Evolutionary conservation across 495 filamentous ascomycete species (phyloP), one percentile per base, ranked within the genome.

Genomic region (Endocarpon pusillum): DNA sequence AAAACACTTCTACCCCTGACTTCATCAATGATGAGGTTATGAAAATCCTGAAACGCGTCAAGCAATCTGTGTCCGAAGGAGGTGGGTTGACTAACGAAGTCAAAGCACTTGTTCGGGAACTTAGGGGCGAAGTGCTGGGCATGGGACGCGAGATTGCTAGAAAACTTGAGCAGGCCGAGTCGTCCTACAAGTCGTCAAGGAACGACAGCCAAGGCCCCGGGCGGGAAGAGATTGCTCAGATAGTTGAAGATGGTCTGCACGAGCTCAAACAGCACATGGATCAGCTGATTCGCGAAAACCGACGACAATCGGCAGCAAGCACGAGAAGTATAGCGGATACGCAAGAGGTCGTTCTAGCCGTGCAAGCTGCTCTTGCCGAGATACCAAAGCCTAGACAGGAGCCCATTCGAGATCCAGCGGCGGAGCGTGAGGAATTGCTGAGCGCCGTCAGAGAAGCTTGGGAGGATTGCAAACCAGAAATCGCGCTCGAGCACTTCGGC

Each of bases 401-500:
- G 12, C 28, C 28, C 12, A n/a, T 15, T 4, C 28, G 4, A 14
- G 12, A 5, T 7, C 48, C 53, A 11, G 53, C 50, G 5, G 66
- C 78, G 43, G 69, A 67, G 36, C 73, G 79, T 38, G 81, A 91
- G 36, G 82, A 84, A 23, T 82, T 94, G 20, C 58, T 94, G 0
- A 71, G 80, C 1, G 82, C 84, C 0, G 78, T 94, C 4, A 71
- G 73, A 35, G 83, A 92, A 35, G 84, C 81, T 2, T 91, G 80
- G 74, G 84, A 93, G 45, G 77, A 72, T 3, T 91, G 86, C 54
- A 86, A 87, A 51, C 86, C 85, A 1, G 81, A 94, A 40, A 84
- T 94, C 24, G 78, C 87, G 44, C 56, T 91, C 9, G 75, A 92
- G 43, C 82, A 91, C 44, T 81, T 86, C 39, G 86, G 84, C 5